Evolutionary conservation across 257 asterid species (phyloP), one percentile per base, ranked within the genome.

Genomic region (Plantago ovata): DNA sequence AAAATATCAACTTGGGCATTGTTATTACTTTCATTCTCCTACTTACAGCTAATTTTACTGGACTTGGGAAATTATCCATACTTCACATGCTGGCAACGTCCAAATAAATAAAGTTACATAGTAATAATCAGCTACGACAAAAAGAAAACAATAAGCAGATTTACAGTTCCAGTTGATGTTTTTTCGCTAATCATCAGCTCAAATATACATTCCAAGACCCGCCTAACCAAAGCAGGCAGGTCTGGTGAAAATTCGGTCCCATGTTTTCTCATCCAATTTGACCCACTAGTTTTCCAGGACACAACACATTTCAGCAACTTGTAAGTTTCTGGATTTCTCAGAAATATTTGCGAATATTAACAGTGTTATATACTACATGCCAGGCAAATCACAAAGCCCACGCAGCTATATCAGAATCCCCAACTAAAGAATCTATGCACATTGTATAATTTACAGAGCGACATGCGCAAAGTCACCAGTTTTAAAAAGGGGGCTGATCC

Each of bases 401-500:
- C 11, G 39, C 63, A 68, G 56, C 40, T 32, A 42, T 13, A 47
- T 36, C 41, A 50, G 50, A n/a, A 18, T 18, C n/a, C 60, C 45
- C 45, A 55, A 53, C 53, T 13, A 63, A 62, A 51, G 32, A 63
- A 63, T 44, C 63, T 28, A 28, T 52, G 53, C 52, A 63, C 68
- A 63, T 19, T 6, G 18, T 20, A 48, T 56, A 56, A 16, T 65
- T 60, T 46, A 66, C 69, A 70, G 59, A 63, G 56, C 33, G 50
- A 41, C 33, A 16, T 60, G 46, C 54, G 55, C 60, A 58, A 44
- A 51, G 58, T 43, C 67, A 51, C 63, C 64, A 12, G 63, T 53
- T 64, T 77, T 70, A 67, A 38, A 75, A 62, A 38, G 83, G 38
- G 72, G 72, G 70, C 54, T 65, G 87, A 58, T 62, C 73, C 59